Evolutionary conservation across 208 protist species (phyloP), one percentile per base, ranked within the genome.

Genomic region (Acanthamoeba culbertsoni): DNA sequence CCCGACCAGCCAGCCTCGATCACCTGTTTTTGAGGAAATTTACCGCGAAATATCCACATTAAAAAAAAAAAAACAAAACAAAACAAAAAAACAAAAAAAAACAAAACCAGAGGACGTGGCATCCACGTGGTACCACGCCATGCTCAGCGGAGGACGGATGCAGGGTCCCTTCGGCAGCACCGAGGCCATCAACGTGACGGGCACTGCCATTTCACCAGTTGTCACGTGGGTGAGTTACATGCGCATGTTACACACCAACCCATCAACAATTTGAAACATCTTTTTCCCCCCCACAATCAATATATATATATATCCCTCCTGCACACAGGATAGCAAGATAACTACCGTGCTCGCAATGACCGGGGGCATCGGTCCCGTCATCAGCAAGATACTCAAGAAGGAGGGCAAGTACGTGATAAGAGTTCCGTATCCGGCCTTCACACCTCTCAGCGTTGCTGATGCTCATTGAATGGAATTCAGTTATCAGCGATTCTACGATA

Each of bases 211-310:
- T 43, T 48, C 46, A 63, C 94, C 95, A 14, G 42, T 96, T 12
- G n/a, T 96, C 7, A 96, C 95, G 2, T 96, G 95, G 95, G 95
- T 95, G 48, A 90, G 68, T 3, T n/a, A n/a, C n/a, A n/a, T n/a
- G n/a, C n/a, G n/a, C n/a, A n/a, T n/a, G n/a, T n/a, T 48, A 2
- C 42, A 28, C 18, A 1, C 37, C 68, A 28, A 14, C 10, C 42
- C 35, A 1, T n/a, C 68, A 31, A 1, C 59, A 65, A 55, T 55
- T 55, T 55, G 48, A 23, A 23, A 55, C n/a, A n/a, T 59, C 14
- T 14, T 23, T 59, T 59, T 14, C 16, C 16, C 51, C 51, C 14
- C 14, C 51, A n/a, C 51, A 59, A 14, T 14, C 51, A n/a, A 23
- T 23, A 23, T 59, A 23, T 59, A 59, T 59, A 33, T 68, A 6